phyloP scores from a whole-genome alignment of 768 basidiomycete genomes.

The Phaffia australis region DNA sequence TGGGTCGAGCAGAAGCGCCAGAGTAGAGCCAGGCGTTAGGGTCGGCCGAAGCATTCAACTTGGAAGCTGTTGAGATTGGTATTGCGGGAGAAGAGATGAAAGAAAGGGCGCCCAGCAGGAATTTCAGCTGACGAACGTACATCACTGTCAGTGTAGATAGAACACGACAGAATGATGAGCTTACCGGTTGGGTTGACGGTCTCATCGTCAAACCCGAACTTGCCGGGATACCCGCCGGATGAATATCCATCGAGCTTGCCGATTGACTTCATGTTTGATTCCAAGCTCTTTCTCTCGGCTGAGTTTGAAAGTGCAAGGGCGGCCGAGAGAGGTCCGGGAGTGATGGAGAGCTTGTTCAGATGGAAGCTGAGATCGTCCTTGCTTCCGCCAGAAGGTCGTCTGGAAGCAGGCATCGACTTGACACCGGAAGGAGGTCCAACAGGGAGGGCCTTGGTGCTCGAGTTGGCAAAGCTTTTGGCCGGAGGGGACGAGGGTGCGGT shows the following conservation, averaged over 20 bases:
- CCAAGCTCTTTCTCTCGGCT: background rate
- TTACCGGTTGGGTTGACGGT: background rate
- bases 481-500: constrained; percentile 22
- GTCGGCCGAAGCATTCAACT: too few relatives aligned
- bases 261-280: constrained; percentile 4
- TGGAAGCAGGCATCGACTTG: constrained; percentile 86
- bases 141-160: constrained; percentile 15
- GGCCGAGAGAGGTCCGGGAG: constrained; percentile 2
- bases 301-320: background rate
- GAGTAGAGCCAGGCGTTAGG: too few relatives aligned
- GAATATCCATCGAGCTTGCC: constrained; percentile 10
- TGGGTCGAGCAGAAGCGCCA: too few relatives aligned
- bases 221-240: constrained; percentile 10
- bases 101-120: constrained; percentile 30
- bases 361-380: constrained; percentile 45
- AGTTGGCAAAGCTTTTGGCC: constrained; percentile 49
- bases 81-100: constrained; percentile 26
- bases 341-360: constrained; percentile 24
- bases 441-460: constrained; percentile 7
- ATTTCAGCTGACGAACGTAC: constrained; percentile 14
- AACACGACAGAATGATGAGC: constrained; percentile 15
- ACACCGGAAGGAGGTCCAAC: constrained; percentile 41
- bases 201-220: constrained; percentile 23
- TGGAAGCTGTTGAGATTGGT: constrained; percentile 22
- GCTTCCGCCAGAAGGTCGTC: constrained; percentile 76